Percentiles rank a stretch among this genome's conserved stretches.
Evolutionary conservation across 192 early-diverging fungal genomes (phyloP).

Genomic region (Coemansia sp.): DNA sequence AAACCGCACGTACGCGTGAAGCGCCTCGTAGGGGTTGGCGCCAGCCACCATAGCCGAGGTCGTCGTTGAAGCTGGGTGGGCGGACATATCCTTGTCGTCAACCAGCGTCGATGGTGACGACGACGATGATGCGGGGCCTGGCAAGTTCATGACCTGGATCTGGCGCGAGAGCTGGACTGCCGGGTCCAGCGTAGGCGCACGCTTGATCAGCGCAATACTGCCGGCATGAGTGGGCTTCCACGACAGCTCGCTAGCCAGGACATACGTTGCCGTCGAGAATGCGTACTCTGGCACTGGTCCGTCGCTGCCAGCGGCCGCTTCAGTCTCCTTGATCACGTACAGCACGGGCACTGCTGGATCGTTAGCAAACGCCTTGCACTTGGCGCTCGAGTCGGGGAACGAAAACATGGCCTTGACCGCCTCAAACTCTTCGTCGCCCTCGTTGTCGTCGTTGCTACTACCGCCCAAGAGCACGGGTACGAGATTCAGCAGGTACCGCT

Average conservation of each 20-base stretch:
- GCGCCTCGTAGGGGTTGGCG: slow-evolving; percentile 75
- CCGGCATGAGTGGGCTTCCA: slow-evolving; percentile 70
- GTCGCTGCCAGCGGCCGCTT: slow-evolving; percentile 11
- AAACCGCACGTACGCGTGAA: slow-evolving; percentile 89
- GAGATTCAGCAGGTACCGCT: slow-evolving; percentile 69
- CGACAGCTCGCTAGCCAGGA: slow-evolving; percentile 68
- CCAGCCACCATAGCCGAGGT: slow-evolving; percentile 16
- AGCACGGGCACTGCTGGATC: slow-evolving; percentile 69
- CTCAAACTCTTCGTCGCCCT: slow-evolving; percentile 57
- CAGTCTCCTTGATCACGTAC: slow-evolving; percentile 76
- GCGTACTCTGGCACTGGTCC: slow-evolving; percentile 9
- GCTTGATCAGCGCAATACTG: slow-evolving; percentile 79
- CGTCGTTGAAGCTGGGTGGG: background rate
- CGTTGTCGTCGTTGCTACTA: background rate
- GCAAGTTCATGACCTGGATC: slow-evolving; percentile 88
- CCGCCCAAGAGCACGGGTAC: slow-evolving; percentile 68
- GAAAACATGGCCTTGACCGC: slow-evolving; percentile 60
- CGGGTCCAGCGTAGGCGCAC: slow-evolving; percentile 66
- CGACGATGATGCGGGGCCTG: slow-evolving; percentile 61
- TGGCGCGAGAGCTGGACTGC: slow-evolving; percentile 70
- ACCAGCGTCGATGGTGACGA: background rate
- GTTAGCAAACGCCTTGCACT: slow-evolving; percentile 70
- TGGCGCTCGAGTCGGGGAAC: slow-evolving; percentile 67
- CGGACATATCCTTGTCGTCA: background rate
- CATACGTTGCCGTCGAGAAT: slow-evolving; percentile 47